Percentiles rank a stretch among this genome's conserved stretches.
phyloP scores from a whole-genome alignment of 31 red algal genomes.

The Odonthalia washingtoniensis region DNA sequence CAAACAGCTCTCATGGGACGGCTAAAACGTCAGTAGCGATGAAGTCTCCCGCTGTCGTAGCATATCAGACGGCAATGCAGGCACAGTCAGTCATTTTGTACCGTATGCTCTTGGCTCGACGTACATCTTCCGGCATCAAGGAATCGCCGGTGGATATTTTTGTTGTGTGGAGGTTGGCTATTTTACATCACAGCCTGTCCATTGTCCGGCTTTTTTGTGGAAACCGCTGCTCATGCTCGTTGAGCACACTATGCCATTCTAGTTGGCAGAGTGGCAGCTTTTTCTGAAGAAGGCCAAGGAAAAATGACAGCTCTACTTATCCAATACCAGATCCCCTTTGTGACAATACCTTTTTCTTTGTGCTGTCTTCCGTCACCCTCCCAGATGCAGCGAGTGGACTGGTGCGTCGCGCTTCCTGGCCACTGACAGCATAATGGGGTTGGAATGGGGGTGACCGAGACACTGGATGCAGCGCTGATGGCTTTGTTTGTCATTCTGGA shows the following conservation, averaged over 20 bases:
- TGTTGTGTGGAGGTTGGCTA: background rate
- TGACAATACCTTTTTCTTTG: too few species aligned
- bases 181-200: background rate
- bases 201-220: background rate
- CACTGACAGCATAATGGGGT: too few species aligned
- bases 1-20: background rate
- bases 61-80: too few species aligned
- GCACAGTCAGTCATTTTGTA: background rate
- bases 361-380: too few species aligned
- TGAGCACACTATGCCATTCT: slow-evolving; percentile 12
- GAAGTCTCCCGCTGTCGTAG: background rate
- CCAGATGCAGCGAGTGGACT: too few species aligned
- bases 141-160: slow-evolving; percentile 34
- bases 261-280: slow-evolving; percentile 1
- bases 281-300: too few species aligned
- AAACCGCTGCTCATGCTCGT: background rate
- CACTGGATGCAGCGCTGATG: too few species aligned
- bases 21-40: background rate
- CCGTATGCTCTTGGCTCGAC: slow-evolving; percentile 3
- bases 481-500: too few species aligned
- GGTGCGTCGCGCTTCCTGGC: too few species aligned
- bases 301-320: too few species aligned
- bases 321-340: too few species aligned
- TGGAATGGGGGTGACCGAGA: too few species aligned
- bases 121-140: slow-evolving; percentile 5